Evolutionary conservation across 768 basidiomycete species (phyloP).

Genomic region (Auriscalpium microsporum): DNA sequence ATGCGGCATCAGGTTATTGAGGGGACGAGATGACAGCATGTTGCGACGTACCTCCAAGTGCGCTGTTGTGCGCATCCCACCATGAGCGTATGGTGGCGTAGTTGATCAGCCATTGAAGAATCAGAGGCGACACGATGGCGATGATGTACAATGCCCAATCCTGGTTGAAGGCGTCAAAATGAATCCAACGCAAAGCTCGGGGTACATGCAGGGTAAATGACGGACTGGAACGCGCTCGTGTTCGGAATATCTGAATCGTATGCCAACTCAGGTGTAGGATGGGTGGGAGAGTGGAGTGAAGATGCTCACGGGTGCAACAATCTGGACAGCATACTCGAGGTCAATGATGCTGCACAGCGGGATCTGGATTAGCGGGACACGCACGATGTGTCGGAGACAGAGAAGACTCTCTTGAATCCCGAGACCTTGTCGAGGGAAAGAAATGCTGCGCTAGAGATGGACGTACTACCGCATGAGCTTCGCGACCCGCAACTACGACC

Average conservation of each 20-base stretch:
- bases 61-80: conserved; percentile 83
- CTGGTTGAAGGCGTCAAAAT: conserved; percentile 7
- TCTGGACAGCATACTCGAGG: conserved; percentile 19
- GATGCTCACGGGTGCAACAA: conserved; percentile 30
- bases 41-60: conserved; percentile 32
- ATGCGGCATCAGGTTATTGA: background rate
- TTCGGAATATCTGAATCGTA: conserved; percentile 43
- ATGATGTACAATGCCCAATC: conserved; percentile 24
- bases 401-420: conserved; percentile 74
- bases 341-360: conserved; percentile 3
- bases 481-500: background rate
- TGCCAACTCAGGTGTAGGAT: too few relatives aligned
- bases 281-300: too few relatives aligned
- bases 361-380: conserved; percentile 19
- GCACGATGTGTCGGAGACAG: conserved; percentile 67
- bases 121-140: conserved; percentile 54
- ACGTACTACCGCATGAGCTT: background rate
- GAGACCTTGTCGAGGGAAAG: conserved; percentile 55
- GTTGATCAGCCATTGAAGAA: conserved; percentile 64
- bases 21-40: background rate
- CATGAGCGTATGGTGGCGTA: conserved; percentile 64
- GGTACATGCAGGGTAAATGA: too few relatives aligned
- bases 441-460: conserved; percentile 42
- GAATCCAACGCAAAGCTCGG: too few relatives aligned
- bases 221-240: conserved; percentile 74